A percentile compares a stretch with the other conserved stretches of the same genome.
Conservation (phyloP, 2,329 filamentous ascomycete species). For the Fusarium sp. region DNA sequence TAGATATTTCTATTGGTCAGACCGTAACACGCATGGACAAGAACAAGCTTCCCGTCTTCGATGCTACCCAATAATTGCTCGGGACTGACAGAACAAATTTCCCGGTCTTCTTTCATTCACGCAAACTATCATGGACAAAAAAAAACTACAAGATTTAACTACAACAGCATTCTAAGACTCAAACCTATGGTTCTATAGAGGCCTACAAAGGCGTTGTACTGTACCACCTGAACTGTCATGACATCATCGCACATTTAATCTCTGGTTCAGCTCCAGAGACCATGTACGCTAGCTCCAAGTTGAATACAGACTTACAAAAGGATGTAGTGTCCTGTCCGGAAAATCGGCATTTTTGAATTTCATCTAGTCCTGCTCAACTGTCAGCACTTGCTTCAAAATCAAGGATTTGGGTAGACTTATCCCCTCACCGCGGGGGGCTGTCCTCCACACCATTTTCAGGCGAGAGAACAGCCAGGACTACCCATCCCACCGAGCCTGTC, state of each 20-base stretch:
- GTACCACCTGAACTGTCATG: constrained; percentile 21
- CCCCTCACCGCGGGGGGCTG: constrained; percentile 59
- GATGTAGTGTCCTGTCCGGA: neutral
- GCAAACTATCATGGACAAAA: too few relatives aligned
- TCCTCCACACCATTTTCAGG: constrained; percentile 62
- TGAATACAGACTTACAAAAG: neutral
- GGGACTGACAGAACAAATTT: too few relatives aligned
- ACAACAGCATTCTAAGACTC: neutral
- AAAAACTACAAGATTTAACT: neutral
- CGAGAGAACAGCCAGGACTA: constrained; percentile 62
- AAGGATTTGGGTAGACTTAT: constrained; percentile 58
- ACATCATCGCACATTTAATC: constrained; percentile 25
- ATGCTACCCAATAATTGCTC: neutral
- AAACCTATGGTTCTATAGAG: too few relatives aligned
- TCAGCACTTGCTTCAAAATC: constrained; percentile 41
- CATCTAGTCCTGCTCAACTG: constrained; percentile 37
- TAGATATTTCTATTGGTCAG: neutral
- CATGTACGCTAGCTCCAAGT: constrained; percentile 13
- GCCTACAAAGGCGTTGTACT: neutral
- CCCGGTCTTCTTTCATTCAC: too few relatives aligned
- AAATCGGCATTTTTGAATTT: neutral
- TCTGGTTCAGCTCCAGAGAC: constrained; percentile 20
- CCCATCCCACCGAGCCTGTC: constrained; percentile 47
- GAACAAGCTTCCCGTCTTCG: constrained; percentile 25
- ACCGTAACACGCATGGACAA: neutral